Evolutionary conservation across 106 monocot species (phyloP).

Genomic region (Dendrobium chrysotoxum): DNA sequence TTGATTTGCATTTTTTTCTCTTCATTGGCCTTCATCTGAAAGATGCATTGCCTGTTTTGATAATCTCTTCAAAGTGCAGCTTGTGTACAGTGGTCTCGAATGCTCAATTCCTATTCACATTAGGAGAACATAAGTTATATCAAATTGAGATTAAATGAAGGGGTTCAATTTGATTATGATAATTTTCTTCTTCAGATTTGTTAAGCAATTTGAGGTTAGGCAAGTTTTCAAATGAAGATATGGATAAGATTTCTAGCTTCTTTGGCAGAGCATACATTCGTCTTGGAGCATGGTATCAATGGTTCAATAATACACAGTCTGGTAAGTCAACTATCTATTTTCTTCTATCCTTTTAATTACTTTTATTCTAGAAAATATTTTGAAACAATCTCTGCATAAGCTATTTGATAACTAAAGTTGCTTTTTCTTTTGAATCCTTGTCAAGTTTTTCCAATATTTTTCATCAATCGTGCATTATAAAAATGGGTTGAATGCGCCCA

Average conservation of each 20-base stretch:
- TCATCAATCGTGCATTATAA: not conserved
- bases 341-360: not conserved
- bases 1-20: not conserved
- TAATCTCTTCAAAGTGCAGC: not conserved
- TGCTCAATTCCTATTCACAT: not conserved
- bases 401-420: not conserved
- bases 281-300: slow-evolving; percentile 80
- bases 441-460: not conserved
- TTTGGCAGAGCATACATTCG: slow-evolving; percentile 71
- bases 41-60: not conserved
- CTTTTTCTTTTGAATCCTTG: not conserved
- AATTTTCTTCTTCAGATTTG: slow-evolving; percentile 42
- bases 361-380: not conserved
- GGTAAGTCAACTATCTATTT: slow-evolving; percentile 34
- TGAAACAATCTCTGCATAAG: not conserved
- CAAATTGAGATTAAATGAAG: not conserved
- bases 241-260: slow-evolving; percentile 48
- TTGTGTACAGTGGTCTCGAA: not conserved
- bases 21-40: not conserved
- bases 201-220: slow-evolving; percentile 25
- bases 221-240: slow-evolving; percentile 40
- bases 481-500: not conserved
- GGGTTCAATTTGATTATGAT: slow-evolving; percentile 3
- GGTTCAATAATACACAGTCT: slow-evolving; percentile 88
- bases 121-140: not conserved